A percentile compares a stretch with the other conserved stretches of the same genome.
Evolutionary conservation across 306 rosid genomes (phyloP).

Genomic region (Luffa acutangula): DNA sequence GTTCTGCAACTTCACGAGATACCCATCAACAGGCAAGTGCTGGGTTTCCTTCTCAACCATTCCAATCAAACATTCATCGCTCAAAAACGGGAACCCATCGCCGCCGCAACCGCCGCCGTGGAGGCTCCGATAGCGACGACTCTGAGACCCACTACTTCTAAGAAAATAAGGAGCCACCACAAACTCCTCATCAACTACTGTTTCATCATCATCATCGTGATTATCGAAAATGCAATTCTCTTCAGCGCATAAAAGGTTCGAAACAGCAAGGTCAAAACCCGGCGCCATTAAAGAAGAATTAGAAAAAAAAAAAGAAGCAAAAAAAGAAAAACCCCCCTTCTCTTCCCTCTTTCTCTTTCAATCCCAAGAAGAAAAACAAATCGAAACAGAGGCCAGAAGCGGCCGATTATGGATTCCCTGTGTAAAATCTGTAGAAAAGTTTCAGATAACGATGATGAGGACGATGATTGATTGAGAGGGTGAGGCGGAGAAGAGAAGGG

Average conservation of each 20-base stretch:
- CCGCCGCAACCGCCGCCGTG: slow-evolving; percentile 17
- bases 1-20: slow-evolving; percentile 37
- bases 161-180: slow-evolving; percentile 26
- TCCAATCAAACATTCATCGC: slow-evolving; percentile 55
- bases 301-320: not conserved
- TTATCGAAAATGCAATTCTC: slow-evolving; percentile 51
- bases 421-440: not conserved
- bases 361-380: not conserved
- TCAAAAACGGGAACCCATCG: slow-evolving; percentile 47
- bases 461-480: not conserved
- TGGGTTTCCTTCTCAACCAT: slow-evolving; percentile 58
- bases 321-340: not conserved
- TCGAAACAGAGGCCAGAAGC: not conserved
- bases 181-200: slow-evolving; percentile 23
- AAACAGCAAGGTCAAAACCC: slow-evolving; percentile 50
- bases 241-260: slow-evolving; percentile 80
- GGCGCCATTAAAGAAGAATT: slow-evolving; percentile 62
- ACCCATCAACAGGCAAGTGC: slow-evolving; percentile 43
- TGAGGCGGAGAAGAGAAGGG: not conserved
- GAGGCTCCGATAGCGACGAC: slow-evolving; percentile 11
- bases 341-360: not conserved
- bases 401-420: not conserved
- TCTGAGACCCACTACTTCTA: slow-evolving; percentile 19
- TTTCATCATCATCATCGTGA: slow-evolving; percentile 23
- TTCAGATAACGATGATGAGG: slow-evolving; percentile 2